Evolutionary conservation across 2,329 filamentous ascomycete genomes (phyloP), one percentile per base, ranked within the genome.

Genomic region (Colletotrichum sojae): DNA sequence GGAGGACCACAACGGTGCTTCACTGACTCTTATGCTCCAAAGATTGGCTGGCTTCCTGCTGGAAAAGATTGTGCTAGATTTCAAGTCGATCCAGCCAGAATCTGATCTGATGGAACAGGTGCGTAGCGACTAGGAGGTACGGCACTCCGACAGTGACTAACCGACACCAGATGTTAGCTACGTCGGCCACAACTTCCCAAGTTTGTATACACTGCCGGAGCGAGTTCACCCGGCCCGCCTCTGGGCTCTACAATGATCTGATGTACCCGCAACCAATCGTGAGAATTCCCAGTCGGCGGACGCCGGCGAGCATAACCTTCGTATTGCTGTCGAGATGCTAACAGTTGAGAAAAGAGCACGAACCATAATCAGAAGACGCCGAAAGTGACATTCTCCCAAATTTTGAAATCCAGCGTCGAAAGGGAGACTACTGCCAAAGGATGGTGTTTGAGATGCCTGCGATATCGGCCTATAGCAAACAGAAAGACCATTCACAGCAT

Each of bases 361-460:
- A 76, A 78, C 20, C 81, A 88, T 62, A 87, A 84, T 66, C 78
- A 82, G 51, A 87, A 86, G 78, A 80, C 81, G 56, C 85, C 81
- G 60, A 88, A 84, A 77, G 86, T 84, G 74, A 93, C 87, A 59
- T 99, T 99, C 78, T 97, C 94, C 0, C 93, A 96, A 76, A 90
- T 98, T 54, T 83, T 99, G n/a, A 97, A 98, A 78, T 90, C 90
- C 60, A 97, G 94, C 72, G 91, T 99, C 36, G 95, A 98, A 80
- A 88, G 94, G 61, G 94, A 98, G 78, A 92, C 93, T 12, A 94
- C 93, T 54, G 94, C 93, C 52, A 90, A 95, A 75, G 96, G 96
- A 6, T 99, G 95, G 95, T 99, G 96, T 78, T 92, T 92, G 72
- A 90, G 92, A 76, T 99, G 97, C 78, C 92, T 94, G 73, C 89